phyloP scores from a whole-genome alignment of 345 rosid genomes.

The Eucalyptus sp. region DNA sequence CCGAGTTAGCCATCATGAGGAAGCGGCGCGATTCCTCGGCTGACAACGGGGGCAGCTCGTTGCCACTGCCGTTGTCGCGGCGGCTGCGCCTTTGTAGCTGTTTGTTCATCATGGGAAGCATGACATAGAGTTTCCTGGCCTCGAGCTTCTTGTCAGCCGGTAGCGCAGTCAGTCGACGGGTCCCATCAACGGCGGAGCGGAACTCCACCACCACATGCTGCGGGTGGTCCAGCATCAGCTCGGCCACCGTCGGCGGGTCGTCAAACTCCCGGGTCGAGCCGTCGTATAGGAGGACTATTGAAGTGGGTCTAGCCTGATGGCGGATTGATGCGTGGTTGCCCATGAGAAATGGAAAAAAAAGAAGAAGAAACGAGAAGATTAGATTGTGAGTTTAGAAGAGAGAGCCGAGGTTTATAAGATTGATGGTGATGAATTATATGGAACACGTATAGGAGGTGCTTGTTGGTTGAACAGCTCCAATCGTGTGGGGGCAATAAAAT shows the following conservation, averaged over 20 bases:
- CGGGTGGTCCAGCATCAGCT: conserved; percentile 45
- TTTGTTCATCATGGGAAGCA: conserved; percentile 31
- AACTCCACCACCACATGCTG: conserved; percentile 9
- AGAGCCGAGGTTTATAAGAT: background rate
- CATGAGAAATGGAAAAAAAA: background rate
- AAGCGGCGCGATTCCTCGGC: conserved; percentile 35
- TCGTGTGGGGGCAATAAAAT: background rate
- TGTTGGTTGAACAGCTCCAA: background rate
- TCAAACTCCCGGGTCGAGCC: conserved; percentile 13
- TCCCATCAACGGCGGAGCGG: background rate
- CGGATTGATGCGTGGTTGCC: conserved; percentile 16
- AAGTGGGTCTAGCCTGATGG: background rate
- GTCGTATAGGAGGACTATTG: conserved; percentile 9
- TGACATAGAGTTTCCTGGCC: conserved; percentile 29
- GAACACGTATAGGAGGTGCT: background rate
- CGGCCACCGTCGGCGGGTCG: conserved; percentile 23
- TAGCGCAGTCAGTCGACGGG: conserved; percentile 10
- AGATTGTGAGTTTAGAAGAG: background rate
- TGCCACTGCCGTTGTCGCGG: conserved; percentile 9
- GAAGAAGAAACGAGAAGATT: background rate
- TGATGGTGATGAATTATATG: background rate
- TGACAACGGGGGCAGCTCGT: conserved; percentile 19
- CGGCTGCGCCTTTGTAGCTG: background rate
- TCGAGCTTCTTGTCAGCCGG: conserved; percentile 51
- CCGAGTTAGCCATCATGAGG: conserved; percentile 22